Percentiles rank a stretch among this genome's conserved stretches.
Conservation (phyloP, 2,329 filamentous ascomycete species). For the Helotiales sp. region DNA sequence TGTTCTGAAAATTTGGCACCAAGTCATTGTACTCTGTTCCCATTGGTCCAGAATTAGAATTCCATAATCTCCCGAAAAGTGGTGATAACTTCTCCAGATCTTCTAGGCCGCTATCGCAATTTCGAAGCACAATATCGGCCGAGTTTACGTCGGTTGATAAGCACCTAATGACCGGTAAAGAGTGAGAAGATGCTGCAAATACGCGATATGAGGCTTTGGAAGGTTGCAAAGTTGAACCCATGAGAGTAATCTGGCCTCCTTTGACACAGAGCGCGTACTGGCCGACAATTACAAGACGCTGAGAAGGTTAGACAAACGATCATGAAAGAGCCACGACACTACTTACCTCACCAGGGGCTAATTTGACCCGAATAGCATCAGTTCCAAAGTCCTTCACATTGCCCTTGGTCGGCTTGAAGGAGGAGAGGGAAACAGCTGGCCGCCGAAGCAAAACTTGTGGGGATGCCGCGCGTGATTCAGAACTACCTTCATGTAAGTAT, state of each 20-base stretch:
- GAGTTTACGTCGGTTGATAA: slow-evolving; percentile 49
- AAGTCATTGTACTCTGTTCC: slow-evolving; percentile 22
- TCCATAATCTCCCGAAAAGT: slow-evolving; percentile 71
- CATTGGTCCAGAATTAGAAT: slow-evolving; percentile 47
- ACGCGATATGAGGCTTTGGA: slow-evolving; percentile 58
- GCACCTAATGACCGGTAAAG: slow-evolving; percentile 69
- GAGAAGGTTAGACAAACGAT: slow-evolving; percentile 25
- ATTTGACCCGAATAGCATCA: slow-evolving; percentile 49
- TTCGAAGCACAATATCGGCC: slow-evolving; percentile 62
- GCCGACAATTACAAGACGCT: slow-evolving; percentile 69
- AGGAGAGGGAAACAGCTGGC: slow-evolving; percentile 49
- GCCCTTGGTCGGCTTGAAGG: slow-evolving; percentile 52
- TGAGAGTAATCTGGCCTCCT: slow-evolving; percentile 66
- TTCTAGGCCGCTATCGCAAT: slow-evolving; percentile 54
- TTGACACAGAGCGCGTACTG: slow-evolving; percentile 68
- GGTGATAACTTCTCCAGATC: slow-evolving; percentile 66
- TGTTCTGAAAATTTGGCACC: slow-evolving; percentile 34
- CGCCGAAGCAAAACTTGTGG: slow-evolving; percentile 29
- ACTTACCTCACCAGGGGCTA: slow-evolving; percentile 57
- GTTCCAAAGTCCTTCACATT: slow-evolving; percentile 49
- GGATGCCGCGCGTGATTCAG: slow-evolving; percentile 35
- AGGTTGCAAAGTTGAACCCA: slow-evolving; percentile 64
- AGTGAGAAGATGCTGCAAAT: slow-evolving; percentile 70
- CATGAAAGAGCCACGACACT: neutral
- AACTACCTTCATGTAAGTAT: slow-evolving; percentile 37